Base-by-base conservation (phyloP, 371 early-diverging fungal genomes). In the Rhizopus sp. region DNA sequence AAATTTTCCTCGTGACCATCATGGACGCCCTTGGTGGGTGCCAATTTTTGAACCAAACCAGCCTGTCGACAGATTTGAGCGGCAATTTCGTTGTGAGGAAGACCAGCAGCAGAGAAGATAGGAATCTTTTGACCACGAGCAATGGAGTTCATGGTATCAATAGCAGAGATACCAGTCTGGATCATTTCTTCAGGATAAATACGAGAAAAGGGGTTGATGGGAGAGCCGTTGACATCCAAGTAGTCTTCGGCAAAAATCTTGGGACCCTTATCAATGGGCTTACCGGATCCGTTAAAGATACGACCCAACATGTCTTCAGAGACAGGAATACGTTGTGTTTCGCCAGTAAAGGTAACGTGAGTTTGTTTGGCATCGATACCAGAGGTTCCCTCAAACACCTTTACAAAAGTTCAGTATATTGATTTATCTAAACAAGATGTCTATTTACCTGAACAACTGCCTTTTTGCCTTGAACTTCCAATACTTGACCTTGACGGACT, bases 101-200 rank as follows among this genome's bases (percentile, higher is more conserved):
- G 82, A 77, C 99, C 99, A 50, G 99, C 91, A 42, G 99, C 99
- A 55, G 99, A 99, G 88, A 99, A 99, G 63, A 99, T 99, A 41
- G 99, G 99, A 66, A 99, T 99, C 89, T 99, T 99, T 80, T 99
- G 99, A 10, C 99, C 99, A 83, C 99, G 93, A 48, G 99, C 99
- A 84, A 99, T 98, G 37, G 98, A 98, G 85, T 98, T 99, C 99
- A 99, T 99, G 59, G 97, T 97, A 78, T 99, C 99, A 65, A 99
- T 99, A 53, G 99, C 94, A 32, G 99, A 99, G 57, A 99, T 95
- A 71, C 99, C 99, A 15, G 99, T 99, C 80, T 99, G 99, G 62
- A 99, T 99, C 99, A 99, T 99, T 84, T 99, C 99, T 82, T 98
- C 99, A 49, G 99, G 99, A 73, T 99, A 99, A 63, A 98, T 96